A percentile compares a stretch with the other conserved stretches of the same genome.
These are phyloP conservation scores for Amylocarpus encephaloides DNA, from an alignment of 2,329 filamentous ascomycete species.

Conservation along the genomic window DNA sequence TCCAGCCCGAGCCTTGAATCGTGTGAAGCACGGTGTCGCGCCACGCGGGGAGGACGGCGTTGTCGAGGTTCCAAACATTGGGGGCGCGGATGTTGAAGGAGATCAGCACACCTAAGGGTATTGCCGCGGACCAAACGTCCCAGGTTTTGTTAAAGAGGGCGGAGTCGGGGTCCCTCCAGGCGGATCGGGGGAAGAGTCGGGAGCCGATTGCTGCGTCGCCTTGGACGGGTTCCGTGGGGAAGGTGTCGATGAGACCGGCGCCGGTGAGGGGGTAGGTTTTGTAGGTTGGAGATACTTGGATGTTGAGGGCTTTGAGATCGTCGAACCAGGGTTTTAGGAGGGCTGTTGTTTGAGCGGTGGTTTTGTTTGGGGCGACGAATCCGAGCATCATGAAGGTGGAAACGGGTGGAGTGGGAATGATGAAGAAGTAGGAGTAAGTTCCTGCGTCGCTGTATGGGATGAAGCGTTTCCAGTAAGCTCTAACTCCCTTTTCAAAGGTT, in stretches of 20 bases:
- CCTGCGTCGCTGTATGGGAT: constrained; percentile 33
- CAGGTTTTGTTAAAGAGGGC: neutral
- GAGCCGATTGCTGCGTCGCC: neutral
- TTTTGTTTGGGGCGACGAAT: constrained; percentile 29
- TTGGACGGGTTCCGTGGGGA: constrained; percentile 34
- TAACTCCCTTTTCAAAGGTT: constrained; percentile 42
- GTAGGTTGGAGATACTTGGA: constrained; percentile 18
- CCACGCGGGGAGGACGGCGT: constrained; percentile 6
- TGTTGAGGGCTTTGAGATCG: constrained; percentile 30
- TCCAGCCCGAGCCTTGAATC: neutral
- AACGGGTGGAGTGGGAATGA: constrained; percentile 28
- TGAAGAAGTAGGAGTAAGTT: constrained; percentile 26
- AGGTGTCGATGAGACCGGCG: constrained; percentile 34
- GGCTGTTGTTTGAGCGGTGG: constrained; percentile 23
- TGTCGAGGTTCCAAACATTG: neutral
- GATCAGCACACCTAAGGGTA: neutral
- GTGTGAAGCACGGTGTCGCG: constrained; percentile 1
- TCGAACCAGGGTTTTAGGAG: constrained; percentile 35
- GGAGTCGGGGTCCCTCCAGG: neutral
- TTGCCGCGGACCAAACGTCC: constrained; percentile 1
- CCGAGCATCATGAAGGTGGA: constrained; percentile 32
- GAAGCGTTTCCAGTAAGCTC: constrained; percentile 42
- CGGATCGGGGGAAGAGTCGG: constrained; percentile 2
- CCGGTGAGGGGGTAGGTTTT: constrained; percentile 12
- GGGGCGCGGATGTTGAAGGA: constrained; percentile 5